Percentiles rank a stretch among this genome's conserved stretches.
These are phyloP conservation scores for Amborella trichopoda DNA, from an alignment of 164 flowering plant genomes.

Conservation along the genomic window DNA sequence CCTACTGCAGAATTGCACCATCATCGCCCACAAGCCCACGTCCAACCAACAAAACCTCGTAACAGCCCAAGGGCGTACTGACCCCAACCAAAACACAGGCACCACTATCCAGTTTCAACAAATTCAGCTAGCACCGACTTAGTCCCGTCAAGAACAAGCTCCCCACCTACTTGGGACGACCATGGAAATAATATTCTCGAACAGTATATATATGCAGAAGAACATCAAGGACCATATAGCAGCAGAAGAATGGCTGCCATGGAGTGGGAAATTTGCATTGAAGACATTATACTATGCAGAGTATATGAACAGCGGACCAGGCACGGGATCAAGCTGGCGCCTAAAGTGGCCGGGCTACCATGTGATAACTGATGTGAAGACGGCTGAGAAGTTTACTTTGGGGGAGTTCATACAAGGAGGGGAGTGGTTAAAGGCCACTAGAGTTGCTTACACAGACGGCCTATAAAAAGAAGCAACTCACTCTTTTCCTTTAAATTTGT, in stretches of 20 bases:
- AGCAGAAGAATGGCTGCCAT: conserved; percentile 25
- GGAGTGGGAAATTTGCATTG: conserved; percentile 30
- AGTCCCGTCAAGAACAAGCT: conserved; percentile 20
- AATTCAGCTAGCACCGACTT: conserved; percentile 28
- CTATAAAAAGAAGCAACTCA: too few relatives aligned
- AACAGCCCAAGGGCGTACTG: conserved; percentile 77
- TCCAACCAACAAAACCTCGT: conserved; percentile 51
- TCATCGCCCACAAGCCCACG: conserved; percentile 52
- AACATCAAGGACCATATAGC: conserved; percentile 21
- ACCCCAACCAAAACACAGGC: conserved; percentile 62
- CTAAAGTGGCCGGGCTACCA: conserved; percentile 37
- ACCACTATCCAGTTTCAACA: conserved; percentile 48
- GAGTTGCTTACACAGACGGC: conserved; percentile 30
- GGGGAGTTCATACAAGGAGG: conserved; percentile 29
- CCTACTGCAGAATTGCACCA: conserved; percentile 53
- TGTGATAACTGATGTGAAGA: conserved; percentile 19
- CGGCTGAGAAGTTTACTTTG: conserved; percentile 29
- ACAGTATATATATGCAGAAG: conserved; percentile 34
- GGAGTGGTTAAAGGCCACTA: conserved; percentile 22
- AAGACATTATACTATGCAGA: conserved; percentile 36
- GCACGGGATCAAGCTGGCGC: conserved; percentile 22
- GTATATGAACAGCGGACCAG: conserved; percentile 29
- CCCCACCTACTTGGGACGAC: conserved; percentile 30
- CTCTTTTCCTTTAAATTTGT: too few relatives aligned
- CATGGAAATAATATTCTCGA: conserved; percentile 41